Evolutionary conservation across 495 filamentous ascomycete genomes (phyloP), one percentile per base, ranked within the genome.

Genomic region (Xylona heveae): DNA sequence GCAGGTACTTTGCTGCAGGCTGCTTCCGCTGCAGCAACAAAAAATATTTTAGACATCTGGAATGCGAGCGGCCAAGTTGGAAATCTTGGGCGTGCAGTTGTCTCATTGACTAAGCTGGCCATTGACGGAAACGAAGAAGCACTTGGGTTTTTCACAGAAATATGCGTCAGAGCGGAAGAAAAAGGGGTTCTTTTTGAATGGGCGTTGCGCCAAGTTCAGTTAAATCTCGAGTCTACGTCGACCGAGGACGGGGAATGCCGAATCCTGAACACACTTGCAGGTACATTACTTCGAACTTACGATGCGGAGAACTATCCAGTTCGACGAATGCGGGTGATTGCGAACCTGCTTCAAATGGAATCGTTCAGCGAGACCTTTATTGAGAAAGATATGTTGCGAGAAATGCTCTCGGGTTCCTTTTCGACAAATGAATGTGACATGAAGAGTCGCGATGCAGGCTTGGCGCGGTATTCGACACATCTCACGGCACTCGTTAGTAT

Each of bases 131-230:
- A 17, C 4, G 16, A 36, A 9, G 12, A 20, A n/a, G 34, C 31
- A 12, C 18, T 25, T 6, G 27, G 34, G 1, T 19, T 39, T 13
- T 22, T n/a, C n/a, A n/a, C n/a, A n/a, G n/a, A n/a, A n/a, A n/a
- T n/a, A n/a, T n/a, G n/a, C n/a, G n/a, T n/a, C 15, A 24, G 39
- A 3, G 10, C 38, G 10, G 38, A 46, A 15, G 43, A 55, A 32
- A 44, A 62, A 39, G 64, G 58, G 6, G 35, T 60, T 12, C 34
- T 74, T 19, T 49, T 76, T 9, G 68, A 73, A 43, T 66, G 58
- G 53, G 66, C 74, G 39, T 43, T 74, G 31, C 31, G 42, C 8
- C 36, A 60, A 6, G 33, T 62, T 25, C 32, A 16, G 10, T 24
- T 20, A 38, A 42, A 29, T 29, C 30, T 34, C 13, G 18, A 28